These are phyloP conservation scores for Chalaropsis ovoidea DNA, from an alignment of 2,329 filamentous ascomycete genomes.

Conservation along the genomic window DNA sequence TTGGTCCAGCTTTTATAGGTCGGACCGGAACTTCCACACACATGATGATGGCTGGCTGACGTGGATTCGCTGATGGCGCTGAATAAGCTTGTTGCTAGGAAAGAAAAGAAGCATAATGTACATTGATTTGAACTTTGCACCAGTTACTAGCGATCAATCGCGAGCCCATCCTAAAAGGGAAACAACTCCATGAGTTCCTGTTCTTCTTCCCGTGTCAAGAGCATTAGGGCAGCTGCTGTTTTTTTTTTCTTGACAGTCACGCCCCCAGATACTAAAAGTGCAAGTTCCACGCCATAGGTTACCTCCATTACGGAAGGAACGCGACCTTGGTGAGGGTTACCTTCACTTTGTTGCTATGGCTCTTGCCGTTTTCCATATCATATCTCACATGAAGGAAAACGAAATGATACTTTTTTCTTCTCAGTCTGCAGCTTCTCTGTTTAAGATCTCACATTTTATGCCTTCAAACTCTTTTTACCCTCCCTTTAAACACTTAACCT, in stretches of 20 bases:
- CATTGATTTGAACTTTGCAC: not conserved
- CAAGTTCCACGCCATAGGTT: not conserved
- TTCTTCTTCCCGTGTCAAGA: not conserved
- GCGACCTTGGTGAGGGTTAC: not conserved
- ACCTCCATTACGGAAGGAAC: not conserved
- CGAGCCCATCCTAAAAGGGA: no score
- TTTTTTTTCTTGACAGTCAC: not conserved
- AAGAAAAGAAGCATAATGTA: not conserved
- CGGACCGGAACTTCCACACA: no score
- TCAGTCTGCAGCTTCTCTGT: not conserved
- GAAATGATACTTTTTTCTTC: not conserved
- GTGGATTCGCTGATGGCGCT: not conserved
- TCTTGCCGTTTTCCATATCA: not conserved
- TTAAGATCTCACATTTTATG: slow-evolving; percentile 9
- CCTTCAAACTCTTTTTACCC: not conserved
- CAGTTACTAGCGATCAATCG: not conserved
- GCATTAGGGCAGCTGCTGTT: not conserved
- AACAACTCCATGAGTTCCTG: not conserved
- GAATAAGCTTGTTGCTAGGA: not conserved
- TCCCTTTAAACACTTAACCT: slow-evolving; percentile 6
- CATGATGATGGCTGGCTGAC: not conserved
- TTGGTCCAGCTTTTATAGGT: not conserved
- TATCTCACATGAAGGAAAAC: not conserved
- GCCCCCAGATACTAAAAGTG: not conserved
- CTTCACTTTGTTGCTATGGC: slow-evolving; percentile 5